Evolutionary conservation across 2,329 filamentous ascomycete genomes (phyloP), one percentile per base, ranked within the genome.

Genomic region (Neopestalotiopsis rosae): DNA sequence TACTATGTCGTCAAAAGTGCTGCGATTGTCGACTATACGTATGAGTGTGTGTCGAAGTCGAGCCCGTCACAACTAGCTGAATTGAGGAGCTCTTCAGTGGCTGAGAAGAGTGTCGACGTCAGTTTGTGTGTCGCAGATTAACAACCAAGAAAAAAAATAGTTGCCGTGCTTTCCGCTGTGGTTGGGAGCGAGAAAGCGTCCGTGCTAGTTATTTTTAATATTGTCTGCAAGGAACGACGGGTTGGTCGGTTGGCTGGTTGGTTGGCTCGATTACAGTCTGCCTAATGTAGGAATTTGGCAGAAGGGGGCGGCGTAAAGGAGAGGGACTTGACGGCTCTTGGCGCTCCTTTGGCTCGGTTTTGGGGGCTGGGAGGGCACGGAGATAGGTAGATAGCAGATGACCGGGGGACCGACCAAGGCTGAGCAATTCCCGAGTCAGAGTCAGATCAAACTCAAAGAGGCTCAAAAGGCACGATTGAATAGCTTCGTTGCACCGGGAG

Each of bases 41-140:
- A 10, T 38, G 34, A 7, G 34, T 38, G 34, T 52, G 45, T 52
- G 17, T 7, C n/a, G n/a, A 17, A 52, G 45, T 52, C 45, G 45
- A n/a, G 45, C 45, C 14, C 7, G 45, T 20, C 17, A 20, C 45
- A 52, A 17, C 45, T 52, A 52, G 45, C 45, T 52, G 45, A 7
- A 9, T n/a, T 52, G 45, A 24, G 45, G 17, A n/a, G 17, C 20
- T 52, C 45, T 52, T 52, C 17, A 10, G 57, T 24, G 30, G 57
- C 56, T 58, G 56, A 49, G n/a, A 17, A 52, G 45, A 52, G n/a
- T 52, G 57, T 59, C 57, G 57, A 34, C 30, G 57, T 30, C 57
- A 59, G 57, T 30, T 34, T 2, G 57, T 30, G 24, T 59, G 57
- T 30, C 57, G 57, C 30, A 34, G 57, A 28, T 34, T 12, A 28